Evolutionary conservation across 495 filamentous ascomycete genomes (phyloP), one percentile per base, ranked within the genome.

Genomic region (Neurospora sublineolata): DNA sequence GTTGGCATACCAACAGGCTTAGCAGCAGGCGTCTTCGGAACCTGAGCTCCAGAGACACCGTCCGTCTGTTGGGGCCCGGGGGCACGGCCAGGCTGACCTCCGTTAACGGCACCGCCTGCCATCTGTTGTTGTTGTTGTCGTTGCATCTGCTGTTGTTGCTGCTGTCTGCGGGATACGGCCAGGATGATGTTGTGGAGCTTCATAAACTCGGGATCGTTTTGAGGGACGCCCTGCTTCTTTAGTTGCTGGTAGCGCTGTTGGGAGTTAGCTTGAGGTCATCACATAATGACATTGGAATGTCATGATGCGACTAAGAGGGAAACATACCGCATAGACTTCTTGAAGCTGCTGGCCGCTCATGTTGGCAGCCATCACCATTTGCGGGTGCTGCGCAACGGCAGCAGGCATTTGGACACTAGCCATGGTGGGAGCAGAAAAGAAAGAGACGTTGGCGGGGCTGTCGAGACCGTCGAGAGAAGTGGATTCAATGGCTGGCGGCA

Each of bases 241-340:
- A 97, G 89, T 79, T 92, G 89, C 73, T 91, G 88, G 77, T 87
- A 94, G 82, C 91, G 93, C 93, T 97, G 77, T 41, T 52, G 14
- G 14, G 42, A 58, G 72, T 78, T 82, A 73, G 84, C 80, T 75
- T 75, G 70, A 64, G 60, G 68, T 70, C 33, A 75, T 69, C 33
- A 68, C 37, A 68, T 44, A 27, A 37, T 46, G 16, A 44, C 18
- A 41, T 18, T 41, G 40, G 76, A 68, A 23, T 33, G 16, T 10
- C 71, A 46, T 67, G 37, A 16, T 33, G 70, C 41, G 39, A 40
- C 42, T 33, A 42, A 40, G 46, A 71, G 42, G 46, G 23, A 68
- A 70, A 78, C 84, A 78, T 82, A 93, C 90, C 79, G 83, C 78
- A 36, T 83, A 84, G 52, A 87, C 81, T 71, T 91, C 90, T 77